A percentile compares a stretch with the other conserved stretches of the same genome.
phyloP scores from a whole-genome alignment of 2,329 filamentous ascomycete species.

The Sclerotinia spermophila region DNA sequence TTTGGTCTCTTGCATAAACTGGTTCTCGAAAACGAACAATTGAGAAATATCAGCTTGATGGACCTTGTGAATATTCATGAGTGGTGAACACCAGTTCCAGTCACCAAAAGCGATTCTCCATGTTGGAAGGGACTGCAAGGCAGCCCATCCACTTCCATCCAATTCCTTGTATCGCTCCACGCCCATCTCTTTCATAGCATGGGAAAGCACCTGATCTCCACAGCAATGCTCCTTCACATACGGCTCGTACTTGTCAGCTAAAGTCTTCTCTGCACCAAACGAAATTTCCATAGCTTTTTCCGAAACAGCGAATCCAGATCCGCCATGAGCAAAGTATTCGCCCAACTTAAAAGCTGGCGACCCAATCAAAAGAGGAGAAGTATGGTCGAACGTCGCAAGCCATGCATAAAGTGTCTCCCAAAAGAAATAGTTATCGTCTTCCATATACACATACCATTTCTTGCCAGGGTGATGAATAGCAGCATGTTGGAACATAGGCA shows the following conservation, averaged over 20 bases:
- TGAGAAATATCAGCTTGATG: slow-evolving; percentile 22
- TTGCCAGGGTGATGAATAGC: slow-evolving; percentile 48
- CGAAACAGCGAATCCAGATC: slow-evolving; percentile 53
- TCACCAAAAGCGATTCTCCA: slow-evolving; percentile 20
- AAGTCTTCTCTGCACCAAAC: slow-evolving; percentile 15
- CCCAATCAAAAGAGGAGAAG: slow-evolving; percentile 45
- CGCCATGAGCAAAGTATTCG: slow-evolving; percentile 52
- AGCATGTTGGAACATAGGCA: slow-evolving; percentile 55
- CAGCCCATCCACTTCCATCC: slow-evolving; percentile 21
- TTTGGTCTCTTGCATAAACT: slow-evolving; percentile 17
- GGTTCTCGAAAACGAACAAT: slow-evolving; percentile 20
- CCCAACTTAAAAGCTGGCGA: slow-evolving; percentile 44
- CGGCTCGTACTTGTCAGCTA: slow-evolving; percentile 14
- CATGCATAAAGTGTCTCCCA: slow-evolving; percentile 51
- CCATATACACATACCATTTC: slow-evolving; percentile 59
- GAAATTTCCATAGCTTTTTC: slow-evolving; percentile 45
- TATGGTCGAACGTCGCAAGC: slow-evolving; percentile 44
- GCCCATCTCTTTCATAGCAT: slow-evolving; percentile 17
- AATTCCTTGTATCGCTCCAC: slow-evolving; percentile 17
- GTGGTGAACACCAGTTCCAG: slow-evolving; percentile 21
- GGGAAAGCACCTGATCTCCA: slow-evolving; percentile 22
- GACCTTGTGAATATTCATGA: slow-evolving; percentile 24
- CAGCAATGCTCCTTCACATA: slow-evolving; percentile 21
- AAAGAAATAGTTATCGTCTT: slow-evolving; percentile 56
- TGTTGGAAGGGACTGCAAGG: slow-evolving; percentile 17